A percentile compares a stretch with the other conserved stretches of the same genome.
phyloP scores from a whole-genome alignment of 1,139 yeast species.

The Zygotorulaspora mrakii region DNA sequence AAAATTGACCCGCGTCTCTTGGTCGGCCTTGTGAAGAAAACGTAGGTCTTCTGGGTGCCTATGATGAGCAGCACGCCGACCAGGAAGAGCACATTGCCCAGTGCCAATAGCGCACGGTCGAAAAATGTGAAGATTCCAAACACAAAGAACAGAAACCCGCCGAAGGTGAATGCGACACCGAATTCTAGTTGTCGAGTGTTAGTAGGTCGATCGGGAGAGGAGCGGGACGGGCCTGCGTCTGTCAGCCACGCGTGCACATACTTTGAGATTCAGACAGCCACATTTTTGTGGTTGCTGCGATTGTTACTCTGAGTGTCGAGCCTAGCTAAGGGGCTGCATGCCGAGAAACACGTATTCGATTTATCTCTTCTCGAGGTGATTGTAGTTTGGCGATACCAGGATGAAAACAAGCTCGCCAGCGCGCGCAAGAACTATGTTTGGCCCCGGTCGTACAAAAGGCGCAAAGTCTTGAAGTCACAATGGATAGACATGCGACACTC shows the following conservation, averaged over 20 bases:
- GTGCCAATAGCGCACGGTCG: conserved; percentile 83
- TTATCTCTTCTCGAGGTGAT: neutral
- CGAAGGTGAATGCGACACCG: conserved; percentile 92
- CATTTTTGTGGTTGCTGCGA: conserved; percentile 36
- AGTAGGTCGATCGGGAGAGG: conserved; percentile 7
- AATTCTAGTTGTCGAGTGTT: conserved; percentile 49
- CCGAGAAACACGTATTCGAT: neutral
- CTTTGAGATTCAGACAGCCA: conserved; percentile 82
- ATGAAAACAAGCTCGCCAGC: too few species aligned
- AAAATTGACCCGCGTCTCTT: conserved; percentile 84
- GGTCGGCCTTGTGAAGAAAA: conserved; percentile 81
- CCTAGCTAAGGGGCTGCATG: neutral
- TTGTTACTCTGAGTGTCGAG: neutral
- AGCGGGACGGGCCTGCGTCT: neutral
- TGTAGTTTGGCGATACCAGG: too few species aligned
- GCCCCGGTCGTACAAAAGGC: too few species aligned
- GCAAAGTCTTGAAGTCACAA: too few species aligned
- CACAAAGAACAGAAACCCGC: conserved; percentile 73
- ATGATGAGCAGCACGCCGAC: conserved; percentile 81
- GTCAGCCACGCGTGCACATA: conserved; percentile 39
- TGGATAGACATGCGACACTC: too few species aligned
- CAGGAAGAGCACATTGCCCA: conserved; percentile 78
- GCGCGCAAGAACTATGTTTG: too few species aligned
- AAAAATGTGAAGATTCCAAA: conserved; percentile 83
- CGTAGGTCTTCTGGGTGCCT: conserved; percentile 79